Conservation (phyloP, 805 yeast genomes). For the Ogataea naganishii region DNA sequence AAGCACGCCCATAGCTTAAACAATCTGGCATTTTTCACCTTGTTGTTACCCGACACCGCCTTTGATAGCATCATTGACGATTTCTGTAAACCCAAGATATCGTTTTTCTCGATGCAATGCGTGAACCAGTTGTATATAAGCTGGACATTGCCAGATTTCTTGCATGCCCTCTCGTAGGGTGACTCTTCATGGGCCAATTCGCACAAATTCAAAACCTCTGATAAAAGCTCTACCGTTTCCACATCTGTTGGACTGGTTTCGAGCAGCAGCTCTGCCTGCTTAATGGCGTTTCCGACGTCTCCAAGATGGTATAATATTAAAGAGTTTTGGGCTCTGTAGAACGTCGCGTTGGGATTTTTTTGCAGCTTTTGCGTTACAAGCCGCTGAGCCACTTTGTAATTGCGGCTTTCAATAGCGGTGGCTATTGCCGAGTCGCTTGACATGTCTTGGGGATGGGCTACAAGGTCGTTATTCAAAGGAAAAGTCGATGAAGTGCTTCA, state of each 20-base stretch:
- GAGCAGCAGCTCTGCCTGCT: constrained; percentile 20
- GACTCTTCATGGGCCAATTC: constrained; percentile 30
- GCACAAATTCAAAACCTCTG: constrained; percentile 30
- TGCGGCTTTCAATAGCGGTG: constrained; percentile 28
- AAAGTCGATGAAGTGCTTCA: no score
- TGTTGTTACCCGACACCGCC: constrained; percentile 9
- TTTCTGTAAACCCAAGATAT: constrained; percentile 45
- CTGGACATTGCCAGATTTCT: constrained; percentile 44
- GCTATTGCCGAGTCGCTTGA: constrained; percentile 13
- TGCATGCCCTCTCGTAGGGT: constrained; percentile 49
- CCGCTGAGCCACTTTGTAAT: constrained; percentile 43
- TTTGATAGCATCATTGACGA: constrained; percentile 37
- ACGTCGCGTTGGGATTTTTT: constrained; percentile 49
- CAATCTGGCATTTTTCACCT: constrained; percentile 20
- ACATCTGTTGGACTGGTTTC: constrained; percentile 44
- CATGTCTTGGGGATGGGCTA: not conserved
- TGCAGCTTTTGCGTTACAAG: constrained; percentile 38
- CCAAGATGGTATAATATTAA: constrained; percentile 27
- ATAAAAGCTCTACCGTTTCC: constrained; percentile 39
- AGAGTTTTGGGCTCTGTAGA: constrained; percentile 38
- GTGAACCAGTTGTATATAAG: constrained; percentile 51
- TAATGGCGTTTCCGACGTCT: constrained; percentile 23
- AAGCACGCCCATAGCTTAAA: constrained; percentile 50
- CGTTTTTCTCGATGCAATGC: constrained; percentile 35
- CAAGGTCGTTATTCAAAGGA: not conserved